These are phyloP conservation scores for Cyberlindnera samutprakarnensis DNA, from an alignment of 805 yeast species.

Conservation along the genomic window DNA sequence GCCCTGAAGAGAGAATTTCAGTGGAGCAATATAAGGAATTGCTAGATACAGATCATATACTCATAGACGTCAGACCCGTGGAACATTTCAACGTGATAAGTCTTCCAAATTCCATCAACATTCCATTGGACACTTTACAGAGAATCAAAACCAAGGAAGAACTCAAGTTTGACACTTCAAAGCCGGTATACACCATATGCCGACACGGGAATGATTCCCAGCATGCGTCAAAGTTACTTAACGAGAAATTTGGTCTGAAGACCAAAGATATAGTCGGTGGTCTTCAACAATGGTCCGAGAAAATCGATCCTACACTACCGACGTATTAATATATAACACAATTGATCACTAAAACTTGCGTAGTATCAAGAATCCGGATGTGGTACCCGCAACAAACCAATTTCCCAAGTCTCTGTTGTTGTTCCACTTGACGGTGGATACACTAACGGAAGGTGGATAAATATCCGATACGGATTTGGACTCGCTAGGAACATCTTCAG, in stretches of 20 bases:
- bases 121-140: conserved; percentile 50
- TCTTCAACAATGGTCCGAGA: conserved; percentile 54
- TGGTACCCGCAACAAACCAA: conserved; percentile 46
- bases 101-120: conserved; percentile 50
- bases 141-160: conserved; percentile 22
- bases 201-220: conserved; percentile 91
- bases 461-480: conserved; percentile 22
- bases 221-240: conserved; percentile 53
- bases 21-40: conserved; percentile 28
- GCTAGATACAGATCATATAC: conserved; percentile 17
- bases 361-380: conserved; percentile 40
- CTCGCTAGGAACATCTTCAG: conserved; percentile 24
- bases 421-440: conserved; percentile 53
- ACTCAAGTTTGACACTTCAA: conserved; percentile 23
- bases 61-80: conserved; percentile 75
- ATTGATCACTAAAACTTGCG: conserved; percentile 3
- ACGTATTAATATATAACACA: conserved; percentile 35
- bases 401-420: conserved; percentile 36
- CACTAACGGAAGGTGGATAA: conserved; percentile 42
- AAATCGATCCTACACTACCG: conserved; percentile 56
- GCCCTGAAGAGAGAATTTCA: conserved; percentile 37
- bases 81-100: conserved; percentile 68
- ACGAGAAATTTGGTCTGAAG: conserved; percentile 38
- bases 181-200: conserved; percentile 61
- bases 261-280: conserved; percentile 79